Conservation (phyloP, 2,329 filamentous ascomycete genomes). For the Exophiala phaeomuriformis region DNA sequence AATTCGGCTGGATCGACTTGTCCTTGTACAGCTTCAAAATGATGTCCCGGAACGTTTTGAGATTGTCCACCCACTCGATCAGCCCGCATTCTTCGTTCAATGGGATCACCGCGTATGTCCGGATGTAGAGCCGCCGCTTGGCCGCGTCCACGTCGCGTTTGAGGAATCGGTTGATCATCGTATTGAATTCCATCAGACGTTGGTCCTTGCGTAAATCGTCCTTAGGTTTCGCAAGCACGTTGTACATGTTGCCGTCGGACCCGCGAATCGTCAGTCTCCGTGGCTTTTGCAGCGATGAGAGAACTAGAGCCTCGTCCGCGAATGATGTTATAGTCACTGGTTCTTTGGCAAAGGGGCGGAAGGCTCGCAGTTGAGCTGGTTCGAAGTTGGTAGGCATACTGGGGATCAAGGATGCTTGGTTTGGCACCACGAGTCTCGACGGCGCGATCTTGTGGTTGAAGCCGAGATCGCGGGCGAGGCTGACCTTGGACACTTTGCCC, state of each 20-base stretch:
- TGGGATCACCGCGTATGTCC: constrained; percentile 93
- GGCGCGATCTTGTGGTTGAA: constrained; percentile 81
- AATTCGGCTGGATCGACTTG: constrained; percentile 59
- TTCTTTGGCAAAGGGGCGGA: constrained; percentile 81
- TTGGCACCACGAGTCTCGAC: constrained; percentile 78
- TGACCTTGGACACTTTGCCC: constrained; percentile 63
- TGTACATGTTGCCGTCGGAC: constrained; percentile 81
- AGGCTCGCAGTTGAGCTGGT: constrained; percentile 57
- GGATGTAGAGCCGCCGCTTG: constrained; percentile 85
- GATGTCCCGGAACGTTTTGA: constrained; percentile 90
- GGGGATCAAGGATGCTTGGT: constrained; percentile 75
- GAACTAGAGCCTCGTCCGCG: constrained; percentile 77
- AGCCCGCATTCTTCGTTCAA: constrained; percentile 96
- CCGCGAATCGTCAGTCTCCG: constrained; percentile 81
- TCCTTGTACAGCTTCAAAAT: constrained; percentile 70
- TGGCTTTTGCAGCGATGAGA: constrained; percentile 87
- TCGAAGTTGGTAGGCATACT: constrained; percentile 68
- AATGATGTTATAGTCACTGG: constrained; percentile 75
- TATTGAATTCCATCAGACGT: constrained; percentile 97
- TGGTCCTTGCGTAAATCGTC: constrained; percentile 97
- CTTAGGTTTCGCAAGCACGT: constrained; percentile 92
- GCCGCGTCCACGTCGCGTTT: constrained; percentile 88
- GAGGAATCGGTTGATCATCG: constrained; percentile 91
- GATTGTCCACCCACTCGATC: constrained; percentile 96
- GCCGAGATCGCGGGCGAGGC: constrained; percentile 65